Conservation (phyloP, 768 basidiomycete species). For the Termitomyces sp. region DNA sequence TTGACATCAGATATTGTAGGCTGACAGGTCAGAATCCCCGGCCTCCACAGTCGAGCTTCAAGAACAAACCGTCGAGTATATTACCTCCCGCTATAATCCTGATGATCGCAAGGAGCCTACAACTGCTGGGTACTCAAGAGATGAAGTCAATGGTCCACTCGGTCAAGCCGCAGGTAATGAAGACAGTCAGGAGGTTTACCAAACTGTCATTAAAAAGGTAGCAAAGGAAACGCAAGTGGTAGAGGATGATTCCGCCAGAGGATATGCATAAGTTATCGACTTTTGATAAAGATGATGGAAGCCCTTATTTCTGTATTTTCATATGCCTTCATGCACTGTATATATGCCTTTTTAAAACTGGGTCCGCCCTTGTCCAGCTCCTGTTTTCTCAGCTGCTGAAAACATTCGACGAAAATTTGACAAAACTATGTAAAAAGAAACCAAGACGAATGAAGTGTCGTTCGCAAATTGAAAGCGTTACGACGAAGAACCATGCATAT, state of each 20-base stretch:
- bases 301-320: not conserved
- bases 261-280: not conserved
- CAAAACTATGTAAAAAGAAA: conserved; percentile 1
- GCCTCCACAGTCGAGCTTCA: conserved; percentile 29
- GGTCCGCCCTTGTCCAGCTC: not conserved
- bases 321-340: not conserved
- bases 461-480: not conserved
- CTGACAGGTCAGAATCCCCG: conserved; percentile 27
- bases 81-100: conserved; percentile 31
- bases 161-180: conserved; percentile 26
- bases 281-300: not conserved
- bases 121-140: conserved; percentile 30
- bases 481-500: not conserved
- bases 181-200: conserved; percentile 10
- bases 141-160: conserved; percentile 43
- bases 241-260: conserved; percentile 4
- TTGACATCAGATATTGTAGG: conserved; percentile 21
- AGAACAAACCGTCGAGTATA: conserved; percentile 34
- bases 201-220: conserved; percentile 9
- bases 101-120: conserved; percentile 28
- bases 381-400: not conserved
- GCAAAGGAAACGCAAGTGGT: conserved; percentile 8
- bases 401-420: not conserved
- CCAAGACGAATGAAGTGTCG: conserved; percentile 1
- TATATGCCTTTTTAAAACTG: not conserved